Conservation (phyloP, 306 rosid genomes). For the Acmispon strigosus region DNA sequence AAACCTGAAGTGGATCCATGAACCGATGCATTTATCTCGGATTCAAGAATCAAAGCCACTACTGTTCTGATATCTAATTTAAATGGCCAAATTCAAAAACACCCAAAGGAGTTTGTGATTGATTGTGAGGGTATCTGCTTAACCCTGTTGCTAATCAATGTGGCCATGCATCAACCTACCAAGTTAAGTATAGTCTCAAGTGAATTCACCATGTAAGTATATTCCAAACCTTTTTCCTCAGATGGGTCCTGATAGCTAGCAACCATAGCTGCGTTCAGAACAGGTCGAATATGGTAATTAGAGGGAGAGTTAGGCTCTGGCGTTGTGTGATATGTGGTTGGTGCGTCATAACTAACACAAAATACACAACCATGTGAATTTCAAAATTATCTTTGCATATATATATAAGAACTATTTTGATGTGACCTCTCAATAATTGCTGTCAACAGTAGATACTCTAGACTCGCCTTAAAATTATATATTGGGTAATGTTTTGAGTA, state of each 20-base stretch:
- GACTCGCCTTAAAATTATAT: too few relatives aligned
- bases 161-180: background rate
- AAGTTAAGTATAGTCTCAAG: background rate
- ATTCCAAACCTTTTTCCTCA: conserved; percentile 11
- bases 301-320: background rate
- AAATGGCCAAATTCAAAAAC: background rate
- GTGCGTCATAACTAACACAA: conserved; percentile 31
- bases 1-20: background rate
- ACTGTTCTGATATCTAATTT: background rate
- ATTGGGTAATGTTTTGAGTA: too few relatives aligned
- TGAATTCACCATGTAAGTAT: too few relatives aligned
- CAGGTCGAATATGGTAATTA: conserved; percentile 7
- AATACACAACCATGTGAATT: conserved; percentile 5
- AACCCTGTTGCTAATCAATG: background rate
- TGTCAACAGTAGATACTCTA: too few relatives aligned
- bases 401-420: too few relatives aligned
- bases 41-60: conserved; percentile 1
- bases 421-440: too few relatives aligned
- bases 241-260: background rate
- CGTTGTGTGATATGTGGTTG: conserved; percentile 17
- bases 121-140: conserved; percentile 8
- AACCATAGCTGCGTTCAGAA: background rate
- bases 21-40: conserved; percentile 3
- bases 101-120: conserved; percentile 9
- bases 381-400: too few relatives aligned